Evolutionary conservation across 169 alveolate species (phyloP), one percentile per base, ranked within the genome.

Genomic region (Eimeria zaria): DNA sequence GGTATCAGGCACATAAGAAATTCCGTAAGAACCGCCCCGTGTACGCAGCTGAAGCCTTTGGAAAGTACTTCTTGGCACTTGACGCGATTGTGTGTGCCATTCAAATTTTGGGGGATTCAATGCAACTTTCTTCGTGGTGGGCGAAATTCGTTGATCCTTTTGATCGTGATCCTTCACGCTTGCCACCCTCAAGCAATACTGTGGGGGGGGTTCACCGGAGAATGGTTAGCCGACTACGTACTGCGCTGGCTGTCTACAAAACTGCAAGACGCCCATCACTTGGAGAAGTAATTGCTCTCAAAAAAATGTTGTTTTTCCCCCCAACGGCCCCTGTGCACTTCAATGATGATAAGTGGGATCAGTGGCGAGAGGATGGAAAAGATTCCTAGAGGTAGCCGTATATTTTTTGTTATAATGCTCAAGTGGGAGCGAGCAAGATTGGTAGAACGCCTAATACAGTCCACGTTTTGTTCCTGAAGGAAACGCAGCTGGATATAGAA

Each of bases 181-280:
- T 58, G 67, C 67, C 67, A 58, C 67, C 67, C 67, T 4, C n/a
- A 58, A 58, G 30, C 67, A 20, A 58, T 16, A 24, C 9, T 22
- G 67, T 5, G 14, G 67, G 67, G 78, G 48, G 39, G 24, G 24
- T 11, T 24, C 20, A 11, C 48, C 9, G 78, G 44, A 69, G 44
- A 22, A 30, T 69, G 39, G 22, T n/a, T 24, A 44, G 33, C 27
- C 88, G 88, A 2, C 41, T 78, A 18, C 30, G 27, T 0, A 0
- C 27, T 30, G 88, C 88, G 39, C 39, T 78, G 44, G 46, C n/a
- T 27, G 48, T 27, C 60, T 78, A 78, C 64, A 78, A 78, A 78
- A 24, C 3, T 11, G 88, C 48, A n/a, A 11, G 11, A 27, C 88
- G 88, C 88, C 88, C 88, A 16, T 44, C 67, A 18, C 44, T n/a